phyloP scores from a whole-genome alignment of 2,329 filamentous ascomycete genomes.

The Mycogone perniciosa region DNA sequence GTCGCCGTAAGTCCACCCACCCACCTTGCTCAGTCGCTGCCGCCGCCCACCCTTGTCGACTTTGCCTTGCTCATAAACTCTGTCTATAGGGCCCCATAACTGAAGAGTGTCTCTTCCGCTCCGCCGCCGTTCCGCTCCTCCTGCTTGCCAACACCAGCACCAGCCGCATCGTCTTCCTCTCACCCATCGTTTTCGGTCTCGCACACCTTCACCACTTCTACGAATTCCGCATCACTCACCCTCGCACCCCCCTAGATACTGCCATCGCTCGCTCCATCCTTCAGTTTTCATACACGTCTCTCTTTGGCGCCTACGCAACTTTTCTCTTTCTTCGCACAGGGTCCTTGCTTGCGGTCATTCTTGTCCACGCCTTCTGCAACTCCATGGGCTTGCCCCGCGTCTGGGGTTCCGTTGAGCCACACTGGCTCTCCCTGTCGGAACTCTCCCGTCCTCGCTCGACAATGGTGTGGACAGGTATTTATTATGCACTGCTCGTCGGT shows the following conservation, averaged over 20 bases:
- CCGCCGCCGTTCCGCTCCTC: constrained; percentile 76
- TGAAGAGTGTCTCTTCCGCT: constrained; percentile 91
- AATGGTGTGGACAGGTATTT: constrained; percentile 62
- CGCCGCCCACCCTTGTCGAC: background rate
- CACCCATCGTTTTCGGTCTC: constrained; percentile 84
- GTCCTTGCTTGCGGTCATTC: constrained; percentile 66
- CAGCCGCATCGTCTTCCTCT: constrained; percentile 64
- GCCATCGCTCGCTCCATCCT: constrained; percentile 67
- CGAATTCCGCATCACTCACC: constrained; percentile 80
- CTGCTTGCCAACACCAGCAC: constrained; percentile 58
- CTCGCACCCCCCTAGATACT: constrained; percentile 55
- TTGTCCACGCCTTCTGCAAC: constrained; percentile 87
- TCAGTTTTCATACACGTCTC: constrained; percentile 82
- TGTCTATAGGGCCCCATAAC: constrained; percentile 66
- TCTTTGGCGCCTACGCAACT: constrained; percentile 90
- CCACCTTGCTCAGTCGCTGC: background rate
- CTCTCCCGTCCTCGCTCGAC: constrained; percentile 18
- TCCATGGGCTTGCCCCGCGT: constrained; percentile 81
- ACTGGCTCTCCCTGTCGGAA: constrained; percentile 29
- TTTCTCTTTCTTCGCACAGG: constrained; percentile 85
- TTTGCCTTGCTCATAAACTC: background rate
- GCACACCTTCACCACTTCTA: constrained; percentile 95
- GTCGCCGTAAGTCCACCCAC: constrained; percentile 59
- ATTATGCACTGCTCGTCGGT: constrained; percentile 68
- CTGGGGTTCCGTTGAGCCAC: constrained; percentile 67